phyloP scores from a whole-genome alignment of 1,284 basidiomycete genomes.

The Athelia psychrophila region DNA sequence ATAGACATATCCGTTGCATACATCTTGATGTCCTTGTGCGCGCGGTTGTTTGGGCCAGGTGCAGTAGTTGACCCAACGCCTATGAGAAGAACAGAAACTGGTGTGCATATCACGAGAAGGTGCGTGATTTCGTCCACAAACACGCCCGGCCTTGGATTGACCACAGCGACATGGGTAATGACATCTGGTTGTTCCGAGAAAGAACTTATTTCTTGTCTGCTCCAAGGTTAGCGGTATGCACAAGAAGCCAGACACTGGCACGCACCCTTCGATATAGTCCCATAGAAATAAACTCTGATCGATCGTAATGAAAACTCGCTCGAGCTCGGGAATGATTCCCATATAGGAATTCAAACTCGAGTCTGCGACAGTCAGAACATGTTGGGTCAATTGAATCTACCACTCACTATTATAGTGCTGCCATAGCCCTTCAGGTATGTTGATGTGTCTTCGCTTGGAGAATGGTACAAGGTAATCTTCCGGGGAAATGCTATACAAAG shows the following conservation, averaged over 20 bases:
- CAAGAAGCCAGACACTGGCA: slow-evolving; percentile 11
- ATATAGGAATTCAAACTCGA: slow-evolving; percentile 57
- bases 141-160: slow-evolving; percentile 77
- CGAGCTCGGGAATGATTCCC: slow-evolving; percentile 93
- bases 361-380: slow-evolving; percentile 33
- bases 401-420: slow-evolving; percentile 79
- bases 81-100: slow-evolving; percentile 80
- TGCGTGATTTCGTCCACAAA: slow-evolving; percentile 93
- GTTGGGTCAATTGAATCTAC: slow-evolving; percentile 2
- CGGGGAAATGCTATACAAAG: slow-evolving; percentile 72
- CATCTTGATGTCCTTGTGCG: slow-evolving; percentile 76
- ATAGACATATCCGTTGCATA: slow-evolving; percentile 89
- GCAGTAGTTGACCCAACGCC: slow-evolving; percentile 69
- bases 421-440: slow-evolving; percentile 82
- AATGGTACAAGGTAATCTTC: slow-evolving; percentile 81
- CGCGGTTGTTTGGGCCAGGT: slow-evolving; percentile 41
- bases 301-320: slow-evolving; percentile 94
- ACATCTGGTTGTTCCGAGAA: slow-evolving; percentile 91
- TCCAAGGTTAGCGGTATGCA: slow-evolving; percentile 5
- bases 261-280: slow-evolving; percentile 93
- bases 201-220: slow-evolving; percentile 80
- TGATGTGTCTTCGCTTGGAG: slow-evolving; percentile 72
- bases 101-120: slow-evolving; percentile 90
- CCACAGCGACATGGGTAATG: slow-evolving; percentile 84
- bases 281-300: slow-evolving; percentile 95